Evolutionary conservation across 2,329 filamentous ascomycete genomes (phyloP), one percentile per base, ranked within the genome.

Genomic region (Aschersonia sp.): DNA sequence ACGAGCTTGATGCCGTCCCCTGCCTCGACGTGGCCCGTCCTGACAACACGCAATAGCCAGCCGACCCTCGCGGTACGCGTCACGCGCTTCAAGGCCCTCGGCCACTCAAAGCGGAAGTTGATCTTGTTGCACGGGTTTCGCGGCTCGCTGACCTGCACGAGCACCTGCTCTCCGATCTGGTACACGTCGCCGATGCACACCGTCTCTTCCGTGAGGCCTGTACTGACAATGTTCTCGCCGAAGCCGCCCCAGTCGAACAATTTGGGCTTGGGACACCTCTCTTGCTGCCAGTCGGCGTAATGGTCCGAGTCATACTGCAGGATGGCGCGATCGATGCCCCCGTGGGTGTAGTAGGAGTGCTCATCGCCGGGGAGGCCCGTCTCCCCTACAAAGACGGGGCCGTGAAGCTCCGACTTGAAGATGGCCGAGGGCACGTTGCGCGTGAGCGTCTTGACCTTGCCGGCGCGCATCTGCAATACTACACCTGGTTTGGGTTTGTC

Each of bases 181-280:
- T 80, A 64, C 10, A 77, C 63, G 53, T 84, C 80, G 29, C 80
- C 80, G 46, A 84, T 79, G 59, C 80, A 83, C 1, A 83, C 64
- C 52, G 79, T 83, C 38, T 71, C 68, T 62, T 84, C 80, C 54
- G 80, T 82, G 66, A 82, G 73, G 41, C 65, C 64, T 1, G 63
- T 61, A 1, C 68, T 74, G 40, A 80, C 77, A 3, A 84, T 64
- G 54, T 84, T 84, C 62, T 84, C 80, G 5, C 80, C 80, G 52
- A 83, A 84, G 0, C 70, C 77, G 2, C 80, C 80, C 0, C 72
- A 70, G 4, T 65, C 61, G 53, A 83, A 82, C 3, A 38, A 10
- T 10, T 6, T 10, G 6, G 32, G 32, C 32, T 10, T 6, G 2
- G 32, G 32, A 10, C 32, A 38, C 32, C 10, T 10, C 32, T 38